A percentile compares a stretch with the other conserved stretches of the same genome.
Conservation (phyloP, 345 rosid species). For the Eucalyptus erythrocorys region DNA sequence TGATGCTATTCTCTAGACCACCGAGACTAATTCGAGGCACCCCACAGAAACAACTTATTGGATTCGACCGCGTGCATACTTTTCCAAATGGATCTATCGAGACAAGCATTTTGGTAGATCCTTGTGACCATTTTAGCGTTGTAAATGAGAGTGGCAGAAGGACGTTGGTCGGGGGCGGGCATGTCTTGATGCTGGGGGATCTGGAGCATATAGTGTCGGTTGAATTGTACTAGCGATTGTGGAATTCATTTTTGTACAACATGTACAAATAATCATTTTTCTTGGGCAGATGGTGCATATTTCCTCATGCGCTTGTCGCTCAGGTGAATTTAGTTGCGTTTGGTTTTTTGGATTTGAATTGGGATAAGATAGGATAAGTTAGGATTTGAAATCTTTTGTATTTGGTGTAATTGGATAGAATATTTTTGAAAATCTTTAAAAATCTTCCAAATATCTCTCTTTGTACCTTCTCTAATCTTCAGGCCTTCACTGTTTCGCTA, state of each 20-base stretch:
- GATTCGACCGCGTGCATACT: slow-evolving; percentile 64
- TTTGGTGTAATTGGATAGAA: too few relatives aligned
- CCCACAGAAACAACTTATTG: slow-evolving; percentile 64
- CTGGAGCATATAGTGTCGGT: slow-evolving; percentile 35
- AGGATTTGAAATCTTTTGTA: too few relatives aligned
- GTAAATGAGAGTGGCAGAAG: slow-evolving; percentile 51
- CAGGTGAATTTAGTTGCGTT: not conserved
- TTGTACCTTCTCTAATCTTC: too few relatives aligned
- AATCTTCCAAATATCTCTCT: too few relatives aligned
- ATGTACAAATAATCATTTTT: not conserved
- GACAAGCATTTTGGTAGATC: slow-evolving; percentile 48
- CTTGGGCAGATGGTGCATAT: not conserved
- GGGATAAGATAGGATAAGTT: too few relatives aligned
- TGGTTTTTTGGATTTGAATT: too few relatives aligned
- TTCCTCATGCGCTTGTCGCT: not conserved
- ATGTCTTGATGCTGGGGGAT: slow-evolving; percentile 51
- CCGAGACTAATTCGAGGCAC: slow-evolving; percentile 32
- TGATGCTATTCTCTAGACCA: slow-evolving; percentile 50
- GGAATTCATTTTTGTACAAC: not conserved
- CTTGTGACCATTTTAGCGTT: slow-evolving; percentile 59
- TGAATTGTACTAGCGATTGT: slow-evolving; percentile 10
- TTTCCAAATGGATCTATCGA: slow-evolving; percentile 15
- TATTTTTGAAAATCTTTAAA: too few relatives aligned
- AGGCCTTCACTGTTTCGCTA: too few relatives aligned
- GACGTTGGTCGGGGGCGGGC: slow-evolving; percentile 43